Base-by-base conservation (phyloP, 306 rosid species). In the Vigna reflexopilosa region DNA sequence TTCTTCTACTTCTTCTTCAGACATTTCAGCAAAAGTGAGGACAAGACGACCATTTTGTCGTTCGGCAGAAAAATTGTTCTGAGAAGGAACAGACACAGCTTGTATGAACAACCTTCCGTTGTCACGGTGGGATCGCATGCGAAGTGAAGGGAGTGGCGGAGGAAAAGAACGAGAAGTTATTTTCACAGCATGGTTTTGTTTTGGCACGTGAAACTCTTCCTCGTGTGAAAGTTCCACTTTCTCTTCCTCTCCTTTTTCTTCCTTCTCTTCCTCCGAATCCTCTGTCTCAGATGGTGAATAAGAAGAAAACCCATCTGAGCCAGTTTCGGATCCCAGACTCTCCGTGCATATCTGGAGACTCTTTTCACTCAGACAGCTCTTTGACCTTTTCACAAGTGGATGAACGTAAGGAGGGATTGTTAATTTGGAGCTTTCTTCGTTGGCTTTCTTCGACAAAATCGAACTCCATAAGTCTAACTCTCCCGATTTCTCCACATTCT, bases 311-410 rank as follows among this genome's bases (percentile, higher is more conserved):
- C 78, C 85, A 49, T 91, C 96, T 28, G 97, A 90, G 32, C 97
- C 98, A 5, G 97, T 87, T 77, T 96, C 99, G 1, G 97, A 93
- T 44, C 99, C 98, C 22, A 96, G 98, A n/a, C 88, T 82, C 63
- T 96, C 99, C 0, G 99, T 93, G 73, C 99, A 96, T 5, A 93
- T 83, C 51, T 86, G 30, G 3, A 96, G 89, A 67, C 99, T 93
- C 17, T 84, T 86, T 22, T 82, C 83, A 64, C 71, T 86, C 55
- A 96, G 19, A 63, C 74, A 82, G 72, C 78, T 90, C 9, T 82
- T 51, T 7, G 94, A 83, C 58, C 83, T 88, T 68, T 81, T 89
- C 69, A 83, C 91, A 9, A 89, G 93, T 28, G 98, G 97, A 78
- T 93, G 98, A 79, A 91, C 56, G 75, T 93, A 93, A 51, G 93